Percentiles rank a stretch among this genome's conserved stretches.
Conservation (phyloP, 768 basidiomycete species). For the Chalciporus piperatus region DNA sequence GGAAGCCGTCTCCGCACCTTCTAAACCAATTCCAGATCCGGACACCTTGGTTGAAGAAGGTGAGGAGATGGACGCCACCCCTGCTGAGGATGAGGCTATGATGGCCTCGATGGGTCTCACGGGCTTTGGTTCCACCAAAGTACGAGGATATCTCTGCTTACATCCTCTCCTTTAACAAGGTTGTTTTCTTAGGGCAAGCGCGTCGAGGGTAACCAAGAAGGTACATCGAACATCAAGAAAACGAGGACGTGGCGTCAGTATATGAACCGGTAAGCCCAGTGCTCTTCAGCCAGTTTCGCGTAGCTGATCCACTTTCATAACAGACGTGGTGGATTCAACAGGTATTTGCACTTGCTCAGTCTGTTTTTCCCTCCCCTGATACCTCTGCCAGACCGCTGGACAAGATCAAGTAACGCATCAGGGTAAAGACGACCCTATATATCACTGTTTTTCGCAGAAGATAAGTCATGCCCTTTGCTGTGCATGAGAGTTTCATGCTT, state of each 20-base stretch:
- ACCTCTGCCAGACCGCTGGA: slow-evolving; percentile 69
- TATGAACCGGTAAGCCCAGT: slow-evolving; percentile 79
- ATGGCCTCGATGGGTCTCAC: slow-evolving; percentile 86
- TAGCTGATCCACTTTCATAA: slow-evolving; percentile 14
- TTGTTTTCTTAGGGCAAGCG: slow-evolving; percentile 59
- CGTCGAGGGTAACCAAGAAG: slow-evolving; percentile 82
- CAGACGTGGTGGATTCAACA: slow-evolving; percentile 85
- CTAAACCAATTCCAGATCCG: slow-evolving; percentile 40
- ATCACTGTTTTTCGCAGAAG: slow-evolving; percentile 2
- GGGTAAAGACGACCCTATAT: neutral
- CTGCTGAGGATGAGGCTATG: slow-evolving; percentile 76
- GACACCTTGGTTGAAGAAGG: slow-evolving; percentile 47
- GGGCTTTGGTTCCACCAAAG: slow-evolving; percentile 91
- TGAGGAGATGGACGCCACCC: slow-evolving; percentile 50
- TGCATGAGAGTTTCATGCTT: slow-evolving; percentile 10
- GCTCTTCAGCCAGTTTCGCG: neutral
- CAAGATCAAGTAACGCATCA: slow-evolving; percentile 75
- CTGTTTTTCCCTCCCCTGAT: slow-evolving; percentile 12
- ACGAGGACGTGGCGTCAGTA: slow-evolving; percentile 94
- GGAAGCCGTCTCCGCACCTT: slow-evolving; percentile 12
- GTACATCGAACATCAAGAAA: slow-evolving; percentile 66
- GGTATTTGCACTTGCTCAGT: slow-evolving; percentile 36
- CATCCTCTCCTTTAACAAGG: neutral
- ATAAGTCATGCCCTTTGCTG: slow-evolving; percentile 15
- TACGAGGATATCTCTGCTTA: slow-evolving; percentile 27